These are phyloP conservation scores for Cyclotella atomus DNA, from an alignment of 108 stramenopile genomes.

Conservation along the genomic window DNA sequence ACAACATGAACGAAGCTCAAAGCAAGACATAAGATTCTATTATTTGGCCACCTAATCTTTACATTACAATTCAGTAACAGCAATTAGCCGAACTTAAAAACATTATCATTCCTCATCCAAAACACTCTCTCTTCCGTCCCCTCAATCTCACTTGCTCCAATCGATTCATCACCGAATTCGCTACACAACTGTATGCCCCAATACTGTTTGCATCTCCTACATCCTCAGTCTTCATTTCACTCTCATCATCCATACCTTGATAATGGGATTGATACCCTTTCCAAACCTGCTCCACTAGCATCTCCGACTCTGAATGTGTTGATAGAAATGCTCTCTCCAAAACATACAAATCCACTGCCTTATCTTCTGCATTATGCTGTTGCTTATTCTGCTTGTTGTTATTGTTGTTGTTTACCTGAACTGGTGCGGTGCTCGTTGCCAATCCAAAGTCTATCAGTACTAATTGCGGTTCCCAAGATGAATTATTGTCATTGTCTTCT, in stretches of 20 bases:
- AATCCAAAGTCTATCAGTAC: too few relatives aligned
- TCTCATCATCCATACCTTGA: slow-evolving; percentile 41
- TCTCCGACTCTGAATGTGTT: slow-evolving; percentile 85
- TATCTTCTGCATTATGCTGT: slow-evolving; percentile 83
- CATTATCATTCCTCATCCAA: slow-evolving; percentile 66
- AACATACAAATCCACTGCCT: slow-evolving; percentile 98
- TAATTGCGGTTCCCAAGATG: too few relatives aligned
- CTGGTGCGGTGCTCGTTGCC: too few relatives aligned
- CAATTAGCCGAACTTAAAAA: too few relatives aligned
- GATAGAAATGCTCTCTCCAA: slow-evolving; percentile 93
- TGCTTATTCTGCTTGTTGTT: slow-evolving; percentile 54
- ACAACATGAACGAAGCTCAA: too few relatives aligned
- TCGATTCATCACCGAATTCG: slow-evolving; percentile 57
- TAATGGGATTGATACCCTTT: slow-evolving; percentile 61
- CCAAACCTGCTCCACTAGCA: slow-evolving; percentile 72
- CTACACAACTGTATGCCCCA: slow-evolving; percentile 26
- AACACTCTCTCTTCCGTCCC: slow-evolving; percentile 93
- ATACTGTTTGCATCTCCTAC: neutral
- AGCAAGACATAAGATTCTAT: too few relatives aligned
- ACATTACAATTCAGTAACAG: too few relatives aligned
- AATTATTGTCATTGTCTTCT: too few relatives aligned
- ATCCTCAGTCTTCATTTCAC: neutral
- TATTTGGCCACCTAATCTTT: too few relatives aligned
- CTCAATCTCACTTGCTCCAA: slow-evolving; percentile 86
- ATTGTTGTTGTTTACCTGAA: too few relatives aligned